Conservation (phyloP, 176 grass and related monocot species). For the Musa beccarii region DNA sequence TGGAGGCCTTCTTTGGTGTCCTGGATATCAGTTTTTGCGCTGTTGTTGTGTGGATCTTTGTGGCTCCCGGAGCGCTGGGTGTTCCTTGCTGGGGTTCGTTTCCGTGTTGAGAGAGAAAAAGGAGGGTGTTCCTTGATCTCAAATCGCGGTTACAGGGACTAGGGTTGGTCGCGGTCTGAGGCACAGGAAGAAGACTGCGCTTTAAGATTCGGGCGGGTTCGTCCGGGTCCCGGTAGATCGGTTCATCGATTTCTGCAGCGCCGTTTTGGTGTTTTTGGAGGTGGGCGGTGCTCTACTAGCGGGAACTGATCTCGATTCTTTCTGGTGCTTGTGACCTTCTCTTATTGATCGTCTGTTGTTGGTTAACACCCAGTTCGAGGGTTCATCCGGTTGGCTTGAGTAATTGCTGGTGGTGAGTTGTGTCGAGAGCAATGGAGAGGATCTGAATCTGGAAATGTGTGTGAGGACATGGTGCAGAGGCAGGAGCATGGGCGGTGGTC, state of each 20-base stretch:
- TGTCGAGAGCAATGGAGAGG: slow-evolving; percentile 5
- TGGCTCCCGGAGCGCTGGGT: not conserved
- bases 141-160: not conserved
- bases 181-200: slow-evolving; percentile 12
- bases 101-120: not conserved
- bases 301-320: not conserved
- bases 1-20: not conserved
- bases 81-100: not conserved
- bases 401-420: not conserved
- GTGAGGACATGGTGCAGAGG: slow-evolving; percentile 26
- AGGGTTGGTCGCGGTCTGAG: not conserved
- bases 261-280: not conserved
- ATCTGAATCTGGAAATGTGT: slow-evolving; percentile 21
- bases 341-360: not conserved
- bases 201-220: slow-evolving; percentile 1
- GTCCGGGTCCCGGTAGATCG: not conserved
- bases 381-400: not conserved
- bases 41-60: slow-evolving; percentile 1
- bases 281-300: not conserved
- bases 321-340: not conserved
- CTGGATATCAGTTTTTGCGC: not conserved
- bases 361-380: not conserved
- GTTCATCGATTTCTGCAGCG: not conserved
- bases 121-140: not conserved
- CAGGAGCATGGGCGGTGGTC: slow-evolving; percentile 21